Percentiles rank a stretch among this genome's conserved stretches.
Conservation (phyloP, 1,284 basidiomycete species). For the Heliocybe sulcata region DNA sequence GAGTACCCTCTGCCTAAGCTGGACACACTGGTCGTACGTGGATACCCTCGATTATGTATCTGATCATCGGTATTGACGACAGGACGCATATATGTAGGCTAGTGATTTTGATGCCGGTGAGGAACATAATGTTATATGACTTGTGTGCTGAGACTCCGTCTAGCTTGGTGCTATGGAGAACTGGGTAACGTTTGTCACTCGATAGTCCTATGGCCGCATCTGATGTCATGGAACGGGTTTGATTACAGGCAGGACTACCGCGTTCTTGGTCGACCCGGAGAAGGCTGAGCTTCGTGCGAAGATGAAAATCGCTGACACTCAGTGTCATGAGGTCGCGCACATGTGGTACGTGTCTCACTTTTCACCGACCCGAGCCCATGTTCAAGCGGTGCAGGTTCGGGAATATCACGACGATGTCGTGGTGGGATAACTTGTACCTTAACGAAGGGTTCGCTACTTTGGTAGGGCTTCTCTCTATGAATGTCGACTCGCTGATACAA, state of each 20-base stretch:
- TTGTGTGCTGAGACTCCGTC: background rate
- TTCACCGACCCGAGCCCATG: background rate
- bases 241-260: conserved; percentile 85
- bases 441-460: conserved; percentile 89
- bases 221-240: conserved; percentile 47
- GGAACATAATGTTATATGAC: background rate
- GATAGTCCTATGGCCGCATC: background rate
- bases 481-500: background rate
- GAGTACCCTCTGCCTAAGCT: conserved; percentile 92
- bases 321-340: conserved; percentile 81
- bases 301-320: conserved; percentile 74
- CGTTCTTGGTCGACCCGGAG: conserved; percentile 78
- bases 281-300: conserved; percentile 72
- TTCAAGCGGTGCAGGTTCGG: conserved; percentile 55
- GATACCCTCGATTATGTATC: too few species aligned
- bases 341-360: conserved; percentile 57
- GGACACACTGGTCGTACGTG: conserved; percentile 73
- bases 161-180: conserved; percentile 83
- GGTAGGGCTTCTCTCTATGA: conserved; percentile 30
- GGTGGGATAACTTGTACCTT: conserved; percentile 90
- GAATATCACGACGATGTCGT: conserved; percentile 88
- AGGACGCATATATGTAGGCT: conserved; percentile 35
- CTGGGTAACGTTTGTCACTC: conserved; percentile 41
- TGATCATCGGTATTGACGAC: too few species aligned
- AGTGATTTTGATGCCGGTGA: conserved; percentile 82